phyloP scores from a whole-genome alignment of 225 moss, liverwort and hornwort genomes.

The Physcomitrium patens region DNA sequence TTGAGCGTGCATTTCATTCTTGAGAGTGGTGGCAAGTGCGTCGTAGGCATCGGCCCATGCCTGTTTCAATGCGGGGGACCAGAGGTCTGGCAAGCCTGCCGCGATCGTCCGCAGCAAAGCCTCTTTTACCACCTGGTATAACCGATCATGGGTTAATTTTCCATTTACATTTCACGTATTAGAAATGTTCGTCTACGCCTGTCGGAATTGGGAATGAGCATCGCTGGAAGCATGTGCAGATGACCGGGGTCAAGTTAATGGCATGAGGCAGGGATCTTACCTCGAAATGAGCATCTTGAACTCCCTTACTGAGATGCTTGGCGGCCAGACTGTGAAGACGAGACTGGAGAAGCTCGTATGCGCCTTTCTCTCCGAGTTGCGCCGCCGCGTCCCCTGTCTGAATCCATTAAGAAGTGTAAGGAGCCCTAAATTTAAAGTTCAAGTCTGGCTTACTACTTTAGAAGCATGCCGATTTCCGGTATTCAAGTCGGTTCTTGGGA shows the following conservation, averaged over 20 bases:
- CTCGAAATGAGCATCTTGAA: conserved; percentile 54
- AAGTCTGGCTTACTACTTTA: too few species aligned
- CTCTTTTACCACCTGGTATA: conserved; percentile 46
- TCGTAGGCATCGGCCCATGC: conserved; percentile 51
- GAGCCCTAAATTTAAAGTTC: background rate
- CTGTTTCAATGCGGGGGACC: conserved; percentile 44
- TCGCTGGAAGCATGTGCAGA: too few species aligned
- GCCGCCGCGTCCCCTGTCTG: conserved; percentile 53
- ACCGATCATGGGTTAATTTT: too few species aligned
- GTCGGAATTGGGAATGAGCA: too few species aligned
- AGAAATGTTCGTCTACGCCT: too few species aligned
- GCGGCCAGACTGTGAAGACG: conserved; percentile 31
- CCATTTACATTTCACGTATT: too few species aligned
- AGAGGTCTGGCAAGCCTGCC: conserved; percentile 38
- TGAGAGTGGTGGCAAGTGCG: conserved; percentile 40
- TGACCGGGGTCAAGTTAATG: too few species aligned
- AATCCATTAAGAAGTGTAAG: conserved; percentile 5
- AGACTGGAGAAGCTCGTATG: conserved; percentile 29
- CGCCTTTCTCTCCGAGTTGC: conserved; percentile 52
- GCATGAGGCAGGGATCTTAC: conserved; percentile 15
- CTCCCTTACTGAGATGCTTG: conserved; percentile 49
- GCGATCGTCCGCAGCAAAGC: conserved; percentile 47
- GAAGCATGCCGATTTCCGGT: too few species aligned
- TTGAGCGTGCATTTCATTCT: conserved; percentile 52
- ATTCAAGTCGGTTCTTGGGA: too few species aligned